These are phyloP conservation scores for Blastobotrys persicus DNA, from an alignment of 1,139 yeast genomes.

Conservation along the genomic window DNA sequence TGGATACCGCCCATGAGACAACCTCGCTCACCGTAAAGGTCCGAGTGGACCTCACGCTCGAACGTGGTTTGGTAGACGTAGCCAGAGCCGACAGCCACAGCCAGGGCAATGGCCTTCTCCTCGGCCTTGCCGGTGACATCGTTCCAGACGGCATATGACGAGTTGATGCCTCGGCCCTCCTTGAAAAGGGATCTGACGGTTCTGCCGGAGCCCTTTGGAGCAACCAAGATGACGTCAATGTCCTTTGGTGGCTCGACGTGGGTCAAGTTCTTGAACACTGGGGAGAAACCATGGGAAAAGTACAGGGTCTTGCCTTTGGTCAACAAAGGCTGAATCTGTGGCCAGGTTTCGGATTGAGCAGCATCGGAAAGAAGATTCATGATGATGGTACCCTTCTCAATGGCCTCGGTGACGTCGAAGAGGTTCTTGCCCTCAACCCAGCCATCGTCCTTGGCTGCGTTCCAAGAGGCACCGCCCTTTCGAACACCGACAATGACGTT, in stretches of 20 bases:
- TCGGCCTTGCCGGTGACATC: slow-evolving; percentile 99
- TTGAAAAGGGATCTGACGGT: slow-evolving; percentile 98
- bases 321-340: slow-evolving; percentile 77
- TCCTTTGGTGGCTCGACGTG: slow-evolving; percentile 92
- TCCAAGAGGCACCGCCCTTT: slow-evolving; percentile 98
- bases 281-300: slow-evolving; percentile 99
- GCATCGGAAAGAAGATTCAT: slow-evolving; percentile 99
- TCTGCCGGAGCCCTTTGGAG: slow-evolving; percentile 99
- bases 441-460: slow-evolving; percentile 98
- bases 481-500: slow-evolving; percentile 98
- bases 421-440: slow-evolving; percentile 99
- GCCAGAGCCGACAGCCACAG: slow-evolving; percentile 99
- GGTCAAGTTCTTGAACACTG: slow-evolving; percentile 97
- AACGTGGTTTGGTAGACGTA: slow-evolving; percentile 99
- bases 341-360: slow-evolving; percentile 99
- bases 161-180: slow-evolving; percentile 99
- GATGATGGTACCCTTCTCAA: slow-evolving; percentile 83
- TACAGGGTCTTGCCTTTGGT: slow-evolving; percentile 97
- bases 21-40: slow-evolving; percentile 99
- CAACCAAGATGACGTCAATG: slow-evolving; percentile 96
- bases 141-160: slow-evolving; percentile 98
- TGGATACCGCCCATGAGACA: slow-evolving; percentile 99
- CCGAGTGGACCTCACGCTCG: slow-evolving; percentile 98
- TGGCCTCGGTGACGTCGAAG: slow-evolving; percentile 92
- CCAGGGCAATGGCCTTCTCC: slow-evolving; percentile 97